Evolutionary conservation across 192 early-diverging fungal species (phyloP).

Genomic region (Gryganskiella cystojenkinii): DNA sequence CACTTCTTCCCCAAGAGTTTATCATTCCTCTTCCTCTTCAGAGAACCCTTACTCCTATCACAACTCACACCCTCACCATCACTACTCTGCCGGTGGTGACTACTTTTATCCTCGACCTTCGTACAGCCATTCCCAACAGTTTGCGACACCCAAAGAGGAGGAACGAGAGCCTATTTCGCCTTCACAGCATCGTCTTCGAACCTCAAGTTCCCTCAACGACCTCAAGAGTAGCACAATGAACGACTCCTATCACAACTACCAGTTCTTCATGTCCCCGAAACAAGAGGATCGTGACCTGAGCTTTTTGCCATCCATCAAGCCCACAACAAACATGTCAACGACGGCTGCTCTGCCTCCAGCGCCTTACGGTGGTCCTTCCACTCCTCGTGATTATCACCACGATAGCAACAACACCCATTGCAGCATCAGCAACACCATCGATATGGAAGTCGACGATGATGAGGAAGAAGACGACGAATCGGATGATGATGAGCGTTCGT

Average conservation of each 20-base stretch:
- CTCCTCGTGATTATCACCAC: too few species aligned
- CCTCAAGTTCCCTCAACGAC: neutral
- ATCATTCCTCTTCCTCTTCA: neutral
- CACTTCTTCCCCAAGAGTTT: neutral
- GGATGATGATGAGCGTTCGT: conserved; percentile 10
- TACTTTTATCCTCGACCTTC: conserved; percentile 23
- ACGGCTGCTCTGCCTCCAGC: neutral
- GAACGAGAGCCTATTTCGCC: conserved; percentile 7
- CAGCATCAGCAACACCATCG: too few species aligned
- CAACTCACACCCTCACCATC: conserved; percentile 7
- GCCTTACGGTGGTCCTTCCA: too few species aligned
- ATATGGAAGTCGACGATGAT: conserved; percentile 3
- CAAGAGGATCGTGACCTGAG: too few species aligned
- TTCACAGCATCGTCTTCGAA: neutral
- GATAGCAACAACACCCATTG: neutral
- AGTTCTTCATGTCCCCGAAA: too few species aligned
- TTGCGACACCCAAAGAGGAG: conserved; percentile 24
- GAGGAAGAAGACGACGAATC: conserved; percentile 16
- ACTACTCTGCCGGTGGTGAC: neutral
- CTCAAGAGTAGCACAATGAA: neutral
- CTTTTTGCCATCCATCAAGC: too few species aligned
- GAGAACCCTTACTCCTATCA: conserved; percentile 11
- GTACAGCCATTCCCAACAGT: conserved; percentile 5
- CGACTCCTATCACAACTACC: too few species aligned
- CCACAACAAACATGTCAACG: too few species aligned